These are phyloP conservation scores for Pestalotiopsis sp. DNA, from an alignment of 2,329 filamentous ascomycete species.

Conservation along the genomic window DNA sequence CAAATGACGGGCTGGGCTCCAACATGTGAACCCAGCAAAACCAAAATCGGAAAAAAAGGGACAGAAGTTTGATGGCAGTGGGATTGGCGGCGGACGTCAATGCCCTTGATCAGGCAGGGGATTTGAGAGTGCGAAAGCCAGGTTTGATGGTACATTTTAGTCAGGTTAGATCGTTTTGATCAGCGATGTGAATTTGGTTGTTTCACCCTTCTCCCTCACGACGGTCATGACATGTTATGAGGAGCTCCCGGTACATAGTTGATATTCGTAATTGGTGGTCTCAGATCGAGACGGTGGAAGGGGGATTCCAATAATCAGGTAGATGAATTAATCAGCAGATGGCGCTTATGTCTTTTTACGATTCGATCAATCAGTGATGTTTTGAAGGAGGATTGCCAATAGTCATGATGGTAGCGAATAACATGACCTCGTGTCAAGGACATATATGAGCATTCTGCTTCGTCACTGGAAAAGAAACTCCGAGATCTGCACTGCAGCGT, in stretches of 20 bases:
- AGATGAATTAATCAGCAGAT: no score
- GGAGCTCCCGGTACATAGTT: neutral
- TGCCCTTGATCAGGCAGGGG: neutral
- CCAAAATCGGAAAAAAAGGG: neutral
- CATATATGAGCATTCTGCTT: no score
- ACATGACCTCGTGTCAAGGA: no score
- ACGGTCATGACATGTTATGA: conserved; percentile 2
- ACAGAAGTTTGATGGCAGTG: neutral
- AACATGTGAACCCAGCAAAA: neutral
- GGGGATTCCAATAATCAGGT: no score
- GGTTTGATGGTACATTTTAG: neutral
- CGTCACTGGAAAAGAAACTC: no score
- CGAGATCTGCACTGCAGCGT: no score
- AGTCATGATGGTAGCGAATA: no score
- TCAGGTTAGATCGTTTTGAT: conserved; percentile 1
- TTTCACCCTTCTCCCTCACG: conserved; percentile 4
- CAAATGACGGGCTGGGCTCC: neutral
- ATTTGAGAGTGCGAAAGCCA: neutral
- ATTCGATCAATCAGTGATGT: no score
- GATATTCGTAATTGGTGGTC: neutral
- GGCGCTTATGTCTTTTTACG: no score
- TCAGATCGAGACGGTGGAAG: neutral
- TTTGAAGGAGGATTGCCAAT: no score
- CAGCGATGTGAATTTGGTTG: conserved; percentile 3
- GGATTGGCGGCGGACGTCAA: neutral